Conservation (phyloP, 495 filamentous ascomycete species). For the Penicillium robsamsonii region DNA sequence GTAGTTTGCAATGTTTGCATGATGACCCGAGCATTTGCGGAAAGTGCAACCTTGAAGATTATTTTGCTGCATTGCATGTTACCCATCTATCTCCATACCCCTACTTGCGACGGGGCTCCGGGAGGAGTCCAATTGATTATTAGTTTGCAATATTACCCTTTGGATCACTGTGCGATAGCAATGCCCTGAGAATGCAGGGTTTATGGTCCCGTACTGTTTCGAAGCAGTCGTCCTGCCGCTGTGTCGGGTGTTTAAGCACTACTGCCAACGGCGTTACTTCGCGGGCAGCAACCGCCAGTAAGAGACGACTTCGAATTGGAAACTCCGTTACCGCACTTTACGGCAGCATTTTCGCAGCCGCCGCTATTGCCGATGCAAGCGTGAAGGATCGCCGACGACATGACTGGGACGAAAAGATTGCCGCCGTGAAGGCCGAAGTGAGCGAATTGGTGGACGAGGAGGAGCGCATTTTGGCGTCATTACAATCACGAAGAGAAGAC, state of each 20-base stretch:
- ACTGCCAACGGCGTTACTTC: slow-evolving; percentile 49
- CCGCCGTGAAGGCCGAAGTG: slow-evolving; percentile 47
- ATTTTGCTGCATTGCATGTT: slow-evolving; percentile 17
- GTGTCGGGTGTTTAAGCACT: slow-evolving; percentile 59
- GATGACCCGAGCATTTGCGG: slow-evolving; percentile 18
- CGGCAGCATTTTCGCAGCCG: slow-evolving; percentile 70
- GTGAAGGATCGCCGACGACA: slow-evolving; percentile 59
- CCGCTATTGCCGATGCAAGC: slow-evolving; percentile 61
- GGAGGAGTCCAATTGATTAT: slow-evolving; percentile 19
- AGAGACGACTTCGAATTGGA: slow-evolving; percentile 51
- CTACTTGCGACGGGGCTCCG: slow-evolving; percentile 22
- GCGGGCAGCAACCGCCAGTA: slow-evolving; percentile 52
- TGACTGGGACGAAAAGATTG: slow-evolving; percentile 61
- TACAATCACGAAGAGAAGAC: slow-evolving; percentile 26
- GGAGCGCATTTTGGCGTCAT: slow-evolving; percentile 32
- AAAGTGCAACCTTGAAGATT: slow-evolving; percentile 15
- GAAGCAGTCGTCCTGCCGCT: slow-evolving; percentile 60
- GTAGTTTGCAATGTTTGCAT: slow-evolving; percentile 45
- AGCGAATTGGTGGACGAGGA: slow-evolving; percentile 45
- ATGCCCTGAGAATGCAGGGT: slow-evolving; percentile 61
- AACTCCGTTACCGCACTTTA: slow-evolving; percentile 70
- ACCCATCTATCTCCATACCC: slow-evolving; percentile 14
- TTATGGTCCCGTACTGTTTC: slow-evolving; percentile 68
- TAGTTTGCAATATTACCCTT: background rate
- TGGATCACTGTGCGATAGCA: slow-evolving; percentile 14